Percentiles rank a stretch among this genome's conserved stretches.
Conservation (phyloP, 2,329 filamentous ascomycete species). For the Claviceps humidiphila region DNA sequence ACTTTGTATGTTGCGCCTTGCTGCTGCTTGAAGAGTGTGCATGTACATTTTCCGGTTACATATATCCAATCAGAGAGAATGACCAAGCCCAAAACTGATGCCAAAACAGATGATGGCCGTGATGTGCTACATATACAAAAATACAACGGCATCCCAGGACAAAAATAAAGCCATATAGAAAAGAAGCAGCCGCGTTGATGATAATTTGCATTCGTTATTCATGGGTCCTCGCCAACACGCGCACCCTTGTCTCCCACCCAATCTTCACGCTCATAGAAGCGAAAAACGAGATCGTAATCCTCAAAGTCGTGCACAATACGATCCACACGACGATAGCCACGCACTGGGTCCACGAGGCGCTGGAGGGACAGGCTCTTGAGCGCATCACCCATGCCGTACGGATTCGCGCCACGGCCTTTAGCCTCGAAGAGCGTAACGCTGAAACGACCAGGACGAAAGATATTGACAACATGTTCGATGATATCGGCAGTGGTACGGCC, state of each 20-base stretch:
- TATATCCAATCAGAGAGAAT: too few relatives aligned
- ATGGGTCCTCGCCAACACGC: slow-evolving; percentile 37
- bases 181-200: slow-evolving; percentile 12
- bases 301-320: slow-evolving; percentile 95
- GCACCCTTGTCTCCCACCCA: slow-evolving; percentile 45
- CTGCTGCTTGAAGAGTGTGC: too few relatives aligned
- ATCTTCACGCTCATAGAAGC: slow-evolving; percentile 86
- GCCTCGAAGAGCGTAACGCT: slow-evolving; percentile 94
- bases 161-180: not conserved
- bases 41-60: too few relatives aligned
- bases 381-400: slow-evolving; percentile 27
- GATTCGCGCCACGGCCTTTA: slow-evolving; percentile 42
- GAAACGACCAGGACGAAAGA: slow-evolving; percentile 97
- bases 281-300: slow-evolving; percentile 91
- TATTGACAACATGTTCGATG: slow-evolving; percentile 83
- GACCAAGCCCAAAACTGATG: too few relatives aligned
- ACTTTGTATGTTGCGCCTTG: too few relatives aligned
- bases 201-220: not conserved
- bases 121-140: too few relatives aligned
- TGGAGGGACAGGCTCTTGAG: slow-evolving; percentile 25
- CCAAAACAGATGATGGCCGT: too few relatives aligned
- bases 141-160: not conserved
- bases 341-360: slow-evolving; percentile 59
- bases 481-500: slow-evolving; percentile 83
- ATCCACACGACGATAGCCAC: slow-evolving; percentile 80